A percentile compares a stretch with the other conserved stretches of the same genome.
Evolutionary conservation across 306 rosid species (phyloP).

Genomic region (Citrullus colocynthis): DNA sequence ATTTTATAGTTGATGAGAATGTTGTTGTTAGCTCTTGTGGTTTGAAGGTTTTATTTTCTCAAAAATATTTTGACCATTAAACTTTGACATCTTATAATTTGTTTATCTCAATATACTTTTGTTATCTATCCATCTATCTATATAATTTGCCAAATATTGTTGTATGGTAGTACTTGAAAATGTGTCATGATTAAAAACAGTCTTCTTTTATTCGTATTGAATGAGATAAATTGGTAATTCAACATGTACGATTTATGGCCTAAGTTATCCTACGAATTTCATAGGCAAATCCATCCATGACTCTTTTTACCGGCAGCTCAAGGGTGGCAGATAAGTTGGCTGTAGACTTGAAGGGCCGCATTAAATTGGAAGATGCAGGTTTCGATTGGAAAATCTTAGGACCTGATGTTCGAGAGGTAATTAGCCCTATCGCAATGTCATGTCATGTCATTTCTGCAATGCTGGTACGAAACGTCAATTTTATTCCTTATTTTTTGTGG

Average conservation of each 20-base stretch:
- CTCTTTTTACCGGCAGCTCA: conserved; percentile 97
- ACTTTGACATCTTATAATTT: neutral
- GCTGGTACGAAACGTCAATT: neutral
- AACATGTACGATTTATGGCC: neutral
- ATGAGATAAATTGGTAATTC: neutral
- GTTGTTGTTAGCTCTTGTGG: neutral
- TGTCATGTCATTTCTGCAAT: neutral
- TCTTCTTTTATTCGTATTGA: neutral
- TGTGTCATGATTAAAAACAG: neutral
- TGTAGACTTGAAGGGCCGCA: conserved; percentile 65
- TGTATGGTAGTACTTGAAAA: neutral
- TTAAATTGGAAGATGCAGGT: conserved; percentile 96
- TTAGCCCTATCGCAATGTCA: neutral
- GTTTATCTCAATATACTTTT: neutral
- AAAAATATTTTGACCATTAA: neutral
- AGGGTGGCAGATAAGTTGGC: conserved; percentile 94
- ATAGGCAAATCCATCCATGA: conserved; percentile 84
- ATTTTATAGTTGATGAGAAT: neutral
- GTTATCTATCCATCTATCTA: neutral
- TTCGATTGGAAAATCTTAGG: conserved; percentile 97
- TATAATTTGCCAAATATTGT: neutral
- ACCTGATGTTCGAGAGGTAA: conserved; percentile 90
- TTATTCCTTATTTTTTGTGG: conserved; percentile 9
- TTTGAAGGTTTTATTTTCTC: neutral
- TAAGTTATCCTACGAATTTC: conserved; percentile 8